Base-by-base conservation (phyloP, 1,284 basidiomycete species). In the Microbotryum violaceum region DNA sequence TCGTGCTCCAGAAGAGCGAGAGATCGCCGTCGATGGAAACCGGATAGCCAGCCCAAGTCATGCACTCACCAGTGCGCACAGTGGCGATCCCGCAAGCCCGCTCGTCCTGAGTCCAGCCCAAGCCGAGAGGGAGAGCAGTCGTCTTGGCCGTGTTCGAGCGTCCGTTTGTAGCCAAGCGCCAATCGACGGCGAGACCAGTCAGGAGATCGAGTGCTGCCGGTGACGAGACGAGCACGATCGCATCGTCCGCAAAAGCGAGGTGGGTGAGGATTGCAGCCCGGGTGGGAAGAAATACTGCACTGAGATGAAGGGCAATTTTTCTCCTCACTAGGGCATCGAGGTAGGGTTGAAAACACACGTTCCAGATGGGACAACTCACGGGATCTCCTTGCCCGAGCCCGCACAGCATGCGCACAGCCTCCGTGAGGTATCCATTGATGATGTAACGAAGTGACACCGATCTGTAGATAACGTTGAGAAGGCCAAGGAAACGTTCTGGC, bases 241-340 rank as follows among this genome's bases (percentile, higher is more conserved):
- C 25, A 27, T 57, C 56, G 33, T 57, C 56, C 14, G 49, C 56
- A 23, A 57, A 51, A 18, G 56, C 56, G 37, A 50, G 33, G 9
- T n/a, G 27, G 5, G 56, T 51, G 33, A 51, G 16, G 10, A 51
- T 44, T 9, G 33, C 29, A 10, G n/a, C 14, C 20, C 49, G 56
- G 21, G 21, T 42, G 14, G 37, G 37, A 42, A 42, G 37, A 42
- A 42, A 4, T 12, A 42, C 12, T 42, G 12, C 37, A 42, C 37
- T 42, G 14, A 42, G 37, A 42, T 42, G 14, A 42, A 42, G 16
- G 37, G 12, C 31, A 42, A 51, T 57, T 7, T 9, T 4, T 5
- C 56, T 33, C 9, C 31, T 33, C 12, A 50, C 16, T 18, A 57
- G 33, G 18, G 49, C n/a, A 14, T 57, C 56, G 21, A 57, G 49